Evolutionary conservation across 2,329 filamentous ascomycete species (phyloP).

Genomic region (Verticillium klebahnii): DNA sequence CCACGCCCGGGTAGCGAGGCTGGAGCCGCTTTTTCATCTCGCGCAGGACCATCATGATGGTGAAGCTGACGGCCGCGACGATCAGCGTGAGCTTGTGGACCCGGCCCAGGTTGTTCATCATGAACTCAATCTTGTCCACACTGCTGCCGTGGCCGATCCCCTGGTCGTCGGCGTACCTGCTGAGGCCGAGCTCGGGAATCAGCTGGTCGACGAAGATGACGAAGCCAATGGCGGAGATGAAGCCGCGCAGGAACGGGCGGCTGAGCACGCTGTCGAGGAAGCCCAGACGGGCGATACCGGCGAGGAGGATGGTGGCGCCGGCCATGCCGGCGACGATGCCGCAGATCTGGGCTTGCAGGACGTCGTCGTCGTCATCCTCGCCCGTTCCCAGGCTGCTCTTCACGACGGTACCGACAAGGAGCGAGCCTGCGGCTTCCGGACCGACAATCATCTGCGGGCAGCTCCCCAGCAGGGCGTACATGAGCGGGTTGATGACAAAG

Average conservation of each 20-base stretch:
- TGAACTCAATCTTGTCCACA: constrained; percentile 78
- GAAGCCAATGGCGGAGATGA: constrained; percentile 95
- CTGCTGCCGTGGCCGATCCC: constrained; percentile 80
- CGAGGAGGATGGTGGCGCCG: constrained; percentile 81
- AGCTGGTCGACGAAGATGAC: constrained; percentile 95
- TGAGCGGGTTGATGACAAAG: constrained; percentile 86
- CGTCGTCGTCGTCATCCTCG: constrained; percentile 58
- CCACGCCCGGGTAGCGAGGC: constrained; percentile 71
- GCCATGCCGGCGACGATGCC: constrained; percentile 86
- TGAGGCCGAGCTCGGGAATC: constrained; percentile 82
- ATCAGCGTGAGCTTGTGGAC: constrained; percentile 71
- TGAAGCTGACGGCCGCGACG: constrained; percentile 75
- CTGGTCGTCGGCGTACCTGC: constrained; percentile 54
- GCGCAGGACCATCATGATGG: constrained; percentile 83
- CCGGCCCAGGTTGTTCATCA: constrained; percentile 60
- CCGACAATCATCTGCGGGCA: constrained; percentile 92
- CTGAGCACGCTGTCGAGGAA: constrained; percentile 95
- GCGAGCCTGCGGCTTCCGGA: constrained; percentile 87
- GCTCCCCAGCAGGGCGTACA: constrained; percentile 88
- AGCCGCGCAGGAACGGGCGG: constrained; percentile 85
- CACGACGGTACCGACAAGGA: constrained; percentile 84
- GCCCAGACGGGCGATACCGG: constrained; percentile 78
- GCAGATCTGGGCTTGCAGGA: constrained; percentile 73
- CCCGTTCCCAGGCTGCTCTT: constrained; percentile 68
- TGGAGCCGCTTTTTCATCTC: constrained; percentile 78